These are phyloP conservation scores for Kipferlia bialata DNA, from an alignment of 78 protist genomes.

Conservation along the genomic window DNA sequence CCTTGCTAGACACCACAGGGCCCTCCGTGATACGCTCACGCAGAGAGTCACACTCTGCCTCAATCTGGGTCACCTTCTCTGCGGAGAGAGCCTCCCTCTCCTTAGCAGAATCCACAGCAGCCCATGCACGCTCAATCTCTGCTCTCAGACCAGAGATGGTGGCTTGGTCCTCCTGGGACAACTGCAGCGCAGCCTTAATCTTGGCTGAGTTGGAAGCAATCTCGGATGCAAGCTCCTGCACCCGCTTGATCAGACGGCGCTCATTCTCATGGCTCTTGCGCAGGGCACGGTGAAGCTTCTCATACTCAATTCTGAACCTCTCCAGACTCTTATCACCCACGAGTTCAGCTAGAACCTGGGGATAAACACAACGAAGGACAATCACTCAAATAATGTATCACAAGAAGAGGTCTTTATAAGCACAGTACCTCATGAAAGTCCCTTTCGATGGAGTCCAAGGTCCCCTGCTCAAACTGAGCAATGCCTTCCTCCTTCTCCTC, in stretches of 20 bases:
- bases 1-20: conserved; percentile 49
- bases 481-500: no score
- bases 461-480: no score
- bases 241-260: conserved; percentile 51
- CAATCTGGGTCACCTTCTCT: conserved; percentile 63
- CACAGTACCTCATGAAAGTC: no score
- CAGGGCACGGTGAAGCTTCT: conserved; percentile 57
- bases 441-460: no score
- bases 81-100: conserved; percentile 59
- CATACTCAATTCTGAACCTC: conserved; percentile 60
- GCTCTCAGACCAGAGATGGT: conserved; percentile 48
- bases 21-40: conserved; percentile 57
- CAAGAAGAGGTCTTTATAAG: no score
- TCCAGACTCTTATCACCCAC: conserved; percentile 53
- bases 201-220: conserved; percentile 55
- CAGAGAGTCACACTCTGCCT: conserved; percentile 52
- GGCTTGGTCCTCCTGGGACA: conserved; percentile 57
- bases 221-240: conserved; percentile 44
- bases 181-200: conserved; percentile 47
- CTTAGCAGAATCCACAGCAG: conserved; percentile 59
- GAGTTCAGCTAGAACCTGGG: conserved; percentile 43
- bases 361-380: no score
- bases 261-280: conserved; percentile 63
- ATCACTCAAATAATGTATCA: no score
- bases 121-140: conserved; percentile 66